Percentiles rank a stretch among this genome's conserved stretches.
These are phyloP conservation scores for Eutrema yunnanense DNA, from an alignment of 345 rosid species.

Conservation along the genomic window DNA sequence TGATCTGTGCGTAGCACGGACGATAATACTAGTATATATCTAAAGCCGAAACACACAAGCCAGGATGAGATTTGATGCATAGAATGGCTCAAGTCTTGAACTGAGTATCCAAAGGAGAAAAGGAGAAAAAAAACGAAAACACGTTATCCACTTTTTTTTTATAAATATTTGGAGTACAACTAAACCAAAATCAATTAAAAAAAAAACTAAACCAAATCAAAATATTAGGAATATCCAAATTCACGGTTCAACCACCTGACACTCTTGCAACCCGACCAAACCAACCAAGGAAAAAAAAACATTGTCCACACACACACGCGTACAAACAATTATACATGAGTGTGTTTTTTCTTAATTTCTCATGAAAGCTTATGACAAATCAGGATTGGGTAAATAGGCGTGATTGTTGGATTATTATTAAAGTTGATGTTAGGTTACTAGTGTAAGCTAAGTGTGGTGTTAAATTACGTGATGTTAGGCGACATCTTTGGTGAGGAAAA, in stretches of 20 bases:
- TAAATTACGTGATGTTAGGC: conserved; percentile 27
- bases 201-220: not conserved
- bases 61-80: too few species aligned
- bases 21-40: too few species aligned
- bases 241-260: not conserved
- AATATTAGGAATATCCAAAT: not conserved
- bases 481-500: conserved; percentile 9
- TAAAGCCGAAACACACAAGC: too few species aligned
- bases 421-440: conserved; percentile 8
- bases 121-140: too few species aligned
- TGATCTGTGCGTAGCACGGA: too few species aligned
- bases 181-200: not conserved
- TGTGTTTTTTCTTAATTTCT: not conserved
- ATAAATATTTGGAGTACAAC: too few species aligned
- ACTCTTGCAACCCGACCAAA: not conserved
- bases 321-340: not conserved
- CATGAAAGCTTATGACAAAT: not conserved
- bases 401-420: conserved; percentile 23
- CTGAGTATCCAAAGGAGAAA: too few species aligned
- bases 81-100: too few species aligned
- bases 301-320: not conserved
- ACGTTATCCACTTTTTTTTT: too few species aligned
- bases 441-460: conserved; percentile 4
- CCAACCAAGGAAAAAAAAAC: not conserved
- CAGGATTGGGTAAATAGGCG: conserved; percentile 6